These are phyloP conservation scores for Ordospora colligata DNA, from an alignment of 371 early-diverging fungal genomes.

Conservation along the genomic window DNA sequence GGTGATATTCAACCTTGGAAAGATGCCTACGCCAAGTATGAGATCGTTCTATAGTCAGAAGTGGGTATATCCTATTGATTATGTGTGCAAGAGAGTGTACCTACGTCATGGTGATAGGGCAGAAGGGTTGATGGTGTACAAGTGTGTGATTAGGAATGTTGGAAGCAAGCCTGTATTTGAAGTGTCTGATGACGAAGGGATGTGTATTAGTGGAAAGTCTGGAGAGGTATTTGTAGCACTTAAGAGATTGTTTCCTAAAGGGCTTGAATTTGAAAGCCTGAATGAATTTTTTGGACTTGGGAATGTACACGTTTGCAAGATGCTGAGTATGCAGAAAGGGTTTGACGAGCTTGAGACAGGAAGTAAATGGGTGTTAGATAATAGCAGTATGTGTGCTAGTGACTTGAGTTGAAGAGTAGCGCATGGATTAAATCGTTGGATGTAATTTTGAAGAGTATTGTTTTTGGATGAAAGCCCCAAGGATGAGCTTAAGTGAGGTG, in stretches of 20 bases:
- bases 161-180: conserved; percentile 5
- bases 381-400: not conserved
- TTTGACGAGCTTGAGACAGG: not conserved
- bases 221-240: conserved; percentile 1
- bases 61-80: conserved; percentile 1
- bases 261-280: not conserved
- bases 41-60: not conserved
- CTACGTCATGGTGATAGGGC: not conserved
- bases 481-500: not conserved
- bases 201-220: conserved; percentile 4
- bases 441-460: conserved; percentile 8
- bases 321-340: not conserved
- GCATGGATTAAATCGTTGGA: not conserved
- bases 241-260: not conserved
- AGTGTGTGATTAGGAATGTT: conserved; percentile 1
- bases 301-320: not conserved
- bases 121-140: not conserved
- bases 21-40: not conserved
- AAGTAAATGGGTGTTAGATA: not conserved
- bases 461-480: not conserved
- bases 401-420: not conserved
- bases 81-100: not conserved
- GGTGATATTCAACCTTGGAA: not conserved
- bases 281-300: not conserved
- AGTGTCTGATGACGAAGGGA: not conserved